Base-by-base conservation (phyloP, 1,139 yeast genomes). In the Suhomyces yuchorum region DNA sequence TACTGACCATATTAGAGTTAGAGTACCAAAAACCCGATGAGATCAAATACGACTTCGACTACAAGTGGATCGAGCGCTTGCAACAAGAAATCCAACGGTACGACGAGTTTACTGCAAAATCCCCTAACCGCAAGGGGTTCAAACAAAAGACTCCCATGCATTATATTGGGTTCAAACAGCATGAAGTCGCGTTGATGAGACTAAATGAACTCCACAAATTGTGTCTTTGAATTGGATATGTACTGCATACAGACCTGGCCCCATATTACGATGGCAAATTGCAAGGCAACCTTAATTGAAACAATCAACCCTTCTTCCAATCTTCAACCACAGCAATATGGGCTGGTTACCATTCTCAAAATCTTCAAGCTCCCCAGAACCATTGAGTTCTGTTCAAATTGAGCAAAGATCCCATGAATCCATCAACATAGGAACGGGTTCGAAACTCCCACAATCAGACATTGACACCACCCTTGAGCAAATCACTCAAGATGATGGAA, bases 401-500 rank as follows among this genome's bases (percentile, higher is more conserved):
- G 68, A 68, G 49, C 80, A 75, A 52, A 64, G 66, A 28, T 67
- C 77, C 1, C 78, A 73, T 52, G 58, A 55, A 8, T 63, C 68
- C 3, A 51, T 70, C 26, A 58, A 59, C 23, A 42, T 63, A 35
- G 58, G 60, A 3, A 45, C 51, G 9, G 51, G 50, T 8, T 33
- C 24, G 5, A 32, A 30, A 20, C 17, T 23, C 7, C 35, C 44
- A 30, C 26, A 30, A 4, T 44, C 56, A 7, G 78, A 73, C 50
- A 71, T 74, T 37, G 63, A 69, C 7, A 68, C 70, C 32, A 73
- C 79, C 1, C 63, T 74, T 48, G 60, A 64, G 35, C 76, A 73
- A 51, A 64, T 73, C 33, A 51, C 68, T 20, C 59, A 56, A 9
- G 58, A 55, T 17, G 56, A 54, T 37, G 43, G 40, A 6, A 30